phyloP scores from a whole-genome alignment of 225 moss, liverwort and hornwort genomes.

The Climacium dendroides region DNA sequence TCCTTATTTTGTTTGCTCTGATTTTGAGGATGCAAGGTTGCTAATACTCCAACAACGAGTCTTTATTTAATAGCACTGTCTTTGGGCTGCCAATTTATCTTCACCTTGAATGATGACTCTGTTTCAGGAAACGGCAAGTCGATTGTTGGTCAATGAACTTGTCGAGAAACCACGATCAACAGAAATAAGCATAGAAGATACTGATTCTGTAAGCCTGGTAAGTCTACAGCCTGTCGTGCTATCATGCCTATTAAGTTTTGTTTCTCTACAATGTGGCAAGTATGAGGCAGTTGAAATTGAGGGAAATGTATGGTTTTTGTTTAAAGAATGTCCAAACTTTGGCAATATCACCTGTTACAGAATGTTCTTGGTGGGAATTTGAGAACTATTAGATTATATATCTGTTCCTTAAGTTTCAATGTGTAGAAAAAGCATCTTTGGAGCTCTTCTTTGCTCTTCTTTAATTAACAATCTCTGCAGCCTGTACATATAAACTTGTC shows the following conservation, averaged over 20 bases:
- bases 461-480: neutral
- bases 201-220: neutral
- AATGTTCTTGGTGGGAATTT: neutral
- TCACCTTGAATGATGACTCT: neutral
- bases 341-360: neutral
- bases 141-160: neutral
- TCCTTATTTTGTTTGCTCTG: neutral
- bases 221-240: neutral
- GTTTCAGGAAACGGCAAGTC: slow-evolving; percentile 5
- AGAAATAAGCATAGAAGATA: neutral
- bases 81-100: neutral
- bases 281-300: neutral
- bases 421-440: neutral
- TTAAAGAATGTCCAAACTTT: neutral
- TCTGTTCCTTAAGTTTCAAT: neutral
- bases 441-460: neutral
- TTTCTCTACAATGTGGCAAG: neutral
- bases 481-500: neutral
- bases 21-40: neutral
- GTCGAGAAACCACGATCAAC: neutral
- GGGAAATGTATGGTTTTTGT: neutral
- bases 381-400: neutral
- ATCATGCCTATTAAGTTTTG: neutral
- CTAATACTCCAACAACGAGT: neutral
- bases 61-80: neutral